Evolutionary conservation across 2,329 filamentous ascomycete species (phyloP).

Genomic region (Corynespora cassiicola): DNA sequence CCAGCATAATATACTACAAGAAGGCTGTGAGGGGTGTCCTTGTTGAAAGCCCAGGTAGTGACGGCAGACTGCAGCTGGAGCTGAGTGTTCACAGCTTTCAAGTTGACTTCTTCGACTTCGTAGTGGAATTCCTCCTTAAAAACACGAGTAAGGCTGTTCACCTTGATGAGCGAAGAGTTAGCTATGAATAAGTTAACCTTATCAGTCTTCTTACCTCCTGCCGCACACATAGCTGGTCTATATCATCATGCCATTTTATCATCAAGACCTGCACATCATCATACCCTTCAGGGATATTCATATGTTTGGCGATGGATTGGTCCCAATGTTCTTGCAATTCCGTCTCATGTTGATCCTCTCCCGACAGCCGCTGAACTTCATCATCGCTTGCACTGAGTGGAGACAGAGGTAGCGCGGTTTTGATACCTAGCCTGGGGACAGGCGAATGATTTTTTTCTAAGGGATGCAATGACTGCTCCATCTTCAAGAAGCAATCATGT

Average conservation of each 20-base stretch:
- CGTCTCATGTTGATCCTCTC: slow-evolving; percentile 4
- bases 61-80: slow-evolving; percentile 15
- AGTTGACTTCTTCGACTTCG: slow-evolving; percentile 9
- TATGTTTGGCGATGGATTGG: slow-evolving; percentile 10
- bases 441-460: slow-evolving; percentile 3
- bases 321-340: slow-evolving; percentile 12
- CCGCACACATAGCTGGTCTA: slow-evolving; percentile 11
- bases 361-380: neutral
- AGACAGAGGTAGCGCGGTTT: neutral
- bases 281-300: slow-evolving; percentile 18
- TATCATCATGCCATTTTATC: slow-evolving; percentile 15
- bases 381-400: neutral
- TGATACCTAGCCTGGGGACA: neutral
- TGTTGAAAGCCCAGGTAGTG: slow-evolving; percentile 4
- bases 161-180: too few relatives aligned
- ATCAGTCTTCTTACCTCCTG: slow-evolving; percentile 11
- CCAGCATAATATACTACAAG: slow-evolving; percentile 27
- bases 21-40: slow-evolving; percentile 20
- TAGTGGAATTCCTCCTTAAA: slow-evolving; percentile 17
- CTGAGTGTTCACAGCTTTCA: slow-evolving; percentile 9
- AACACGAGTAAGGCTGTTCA: slow-evolving; percentile 10
- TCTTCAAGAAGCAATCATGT: too few relatives aligned
- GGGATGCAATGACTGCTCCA: too few relatives aligned
- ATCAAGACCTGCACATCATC: slow-evolving; percentile 15
- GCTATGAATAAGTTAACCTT: neutral